Percentiles rank a stretch among this genome's conserved stretches.
phyloP scores from a whole-genome alignment of 208 protist species.

The Crithidia brevicula region DNA sequence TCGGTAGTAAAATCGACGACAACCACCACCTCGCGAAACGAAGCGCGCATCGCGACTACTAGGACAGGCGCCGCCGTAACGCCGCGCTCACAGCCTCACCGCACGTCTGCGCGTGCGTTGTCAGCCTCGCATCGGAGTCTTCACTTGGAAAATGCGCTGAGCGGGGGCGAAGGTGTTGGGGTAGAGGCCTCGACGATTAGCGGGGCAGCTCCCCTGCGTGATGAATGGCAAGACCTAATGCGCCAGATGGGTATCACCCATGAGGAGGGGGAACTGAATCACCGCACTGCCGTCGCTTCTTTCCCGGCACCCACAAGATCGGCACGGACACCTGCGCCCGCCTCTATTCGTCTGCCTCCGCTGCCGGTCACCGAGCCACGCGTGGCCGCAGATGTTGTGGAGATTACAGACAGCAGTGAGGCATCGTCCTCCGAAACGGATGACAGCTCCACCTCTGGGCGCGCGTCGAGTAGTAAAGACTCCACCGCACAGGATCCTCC shows the following conservation, averaged over 20 bases:
- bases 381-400: slow-evolving; percentile 14
- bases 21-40: not conserved
- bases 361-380: no score
- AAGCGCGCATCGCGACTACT: not conserved
- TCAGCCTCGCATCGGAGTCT: not conserved
- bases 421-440: not conserved
- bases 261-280: not conserved
- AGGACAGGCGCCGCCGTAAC: not conserved
- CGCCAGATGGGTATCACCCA: slow-evolving; percentile 2
- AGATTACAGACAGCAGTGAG: slow-evolving; percentile 24
- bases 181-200: not conserved
- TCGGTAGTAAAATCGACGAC: no score
- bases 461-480: not conserved
- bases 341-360: no score
- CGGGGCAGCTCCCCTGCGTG: not conserved
- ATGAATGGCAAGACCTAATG: slow-evolving; percentile 16
- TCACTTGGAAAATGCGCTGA: not conserved
- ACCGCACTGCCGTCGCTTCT: not conserved
- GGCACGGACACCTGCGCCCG: no score
- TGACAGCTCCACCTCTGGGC: no score
- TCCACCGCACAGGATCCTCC: not conserved
- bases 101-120: not conserved
- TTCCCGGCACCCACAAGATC: no score
- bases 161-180: no score
- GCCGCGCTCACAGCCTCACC: not conserved